Base-by-base conservation (phyloP, 2,329 filamentous ascomycete genomes). In the Aspergillus jensenii region DNA sequence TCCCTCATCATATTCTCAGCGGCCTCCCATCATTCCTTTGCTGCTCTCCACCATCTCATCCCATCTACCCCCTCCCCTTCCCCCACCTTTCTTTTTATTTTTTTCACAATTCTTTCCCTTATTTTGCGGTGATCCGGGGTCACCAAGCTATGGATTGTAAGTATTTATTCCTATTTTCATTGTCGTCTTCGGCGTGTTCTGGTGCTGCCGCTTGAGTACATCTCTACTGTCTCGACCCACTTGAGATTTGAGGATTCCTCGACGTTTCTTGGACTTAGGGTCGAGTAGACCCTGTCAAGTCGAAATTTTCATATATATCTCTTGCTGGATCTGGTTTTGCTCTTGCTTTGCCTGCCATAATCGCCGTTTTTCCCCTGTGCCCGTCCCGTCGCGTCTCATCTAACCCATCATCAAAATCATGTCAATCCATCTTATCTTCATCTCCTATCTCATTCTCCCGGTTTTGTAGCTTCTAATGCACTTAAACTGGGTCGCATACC, bases 71-170 rank as follows among this genome's bases (percentile, higher is more conserved):
- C 62, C 58, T 59, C 56, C 52, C 56, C 55, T 57, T 59, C 52
- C 59, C 59, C 59, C 59, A 54, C 58, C 56, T 50, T 61, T 59
- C 45, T 46, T 58, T 64, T 67, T 65, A 62, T 46, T 59, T 62
- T 66, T 65, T 66, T 64, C 65, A 68, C 68, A 64, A 72, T 74
- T 74, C 65, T 64, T 68, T 67, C 59, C 61, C 63, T 66, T 61
- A 65, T 62, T 62, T 59, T 58, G 65, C 69, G 68, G 71, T 66
- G 55, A 64, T 67, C 72, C 72, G 78, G 79, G 79, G 77, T 78
- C 76, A 78, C 76, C 77, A 74, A 76, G 77, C 72, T 76, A 85
- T 86, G 83, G 82, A 84, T 78, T 81, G 84, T 85, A 76, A 83
- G 82, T 84, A 68, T 66, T 66, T 68, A 67, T 69, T 75, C 66